Evolutionary conservation across 1,284 basidiomycete species (phyloP), one percentile per base, ranked within the genome.

Genomic region (Puccinia coronata): DNA sequence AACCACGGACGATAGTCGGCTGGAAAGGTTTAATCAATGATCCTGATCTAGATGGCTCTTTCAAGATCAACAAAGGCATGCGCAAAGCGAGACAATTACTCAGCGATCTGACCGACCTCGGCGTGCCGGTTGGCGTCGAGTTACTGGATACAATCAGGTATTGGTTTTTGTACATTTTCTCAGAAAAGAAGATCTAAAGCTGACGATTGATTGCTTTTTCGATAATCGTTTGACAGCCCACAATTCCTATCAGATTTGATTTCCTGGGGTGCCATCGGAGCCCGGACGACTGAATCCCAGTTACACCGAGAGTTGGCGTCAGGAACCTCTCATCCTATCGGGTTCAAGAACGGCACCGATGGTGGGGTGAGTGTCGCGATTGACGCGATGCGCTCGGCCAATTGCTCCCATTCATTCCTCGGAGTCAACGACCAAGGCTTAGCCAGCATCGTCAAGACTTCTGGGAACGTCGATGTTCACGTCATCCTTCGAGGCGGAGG

Each of bases 1-100:
- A 88, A 85, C 95, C 95, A 0, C 90, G 96, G 63, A 99, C 96
- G 12, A 98, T 96, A 0, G 92, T 98, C 78, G 96, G 96, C 25
- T 98, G 96, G 96, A 98, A 98, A 87, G 96, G 96, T 71, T 90
- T 99, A 83, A 98, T 99, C 88, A 99, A 98, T 86, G 93, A 95
- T 85, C 94, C 94, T 8, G 91, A 93, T 82, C 90, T 96, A 87
- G 94, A 95, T 86, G 90, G 86, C 69, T 84, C 84, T 85, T 95
- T 92, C 90, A 91, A 95, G 84, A 98, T 98, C 88, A 98, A 99
- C 90, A 94, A 93, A 85, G 96, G 96, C 53, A 90, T 99, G 71
- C 91, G 95, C n/a, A 90, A 92, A 77, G 96, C 95, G 2, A 92
- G 96, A 72, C 90, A 92, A 20, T 89, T 98, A 78, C 90, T 99